phyloP scores from a whole-genome alignment of 1,284 basidiomycete species.

The Trichosporon ovoides region DNA sequence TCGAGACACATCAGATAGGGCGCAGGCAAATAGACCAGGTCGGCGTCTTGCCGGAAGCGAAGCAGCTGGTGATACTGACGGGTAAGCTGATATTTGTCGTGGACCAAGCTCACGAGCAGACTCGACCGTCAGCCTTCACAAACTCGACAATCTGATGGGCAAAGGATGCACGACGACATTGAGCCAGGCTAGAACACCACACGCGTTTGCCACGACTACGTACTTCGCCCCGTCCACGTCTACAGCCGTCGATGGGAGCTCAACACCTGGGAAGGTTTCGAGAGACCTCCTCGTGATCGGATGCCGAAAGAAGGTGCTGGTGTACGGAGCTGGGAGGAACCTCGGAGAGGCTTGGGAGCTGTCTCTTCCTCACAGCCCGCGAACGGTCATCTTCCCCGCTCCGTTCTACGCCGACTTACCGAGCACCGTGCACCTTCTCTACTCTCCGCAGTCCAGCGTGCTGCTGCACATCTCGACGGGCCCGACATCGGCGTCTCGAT shows the following conservation, averaged over 20 bases:
- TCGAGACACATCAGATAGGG: constrained; percentile 59
- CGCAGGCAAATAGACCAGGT: constrained; percentile 77
- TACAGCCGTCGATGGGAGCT: not conserved
- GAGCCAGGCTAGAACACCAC: constrained; percentile 66
- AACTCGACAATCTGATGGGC: constrained; percentile 57
- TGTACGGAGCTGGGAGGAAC: constrained; percentile 51
- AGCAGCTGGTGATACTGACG: constrained; percentile 72
- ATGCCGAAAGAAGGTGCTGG: constrained; percentile 73
- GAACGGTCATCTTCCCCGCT: constrained; percentile 48
- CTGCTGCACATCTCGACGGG: constrained; percentile 58
- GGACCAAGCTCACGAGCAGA: constrained; percentile 33
- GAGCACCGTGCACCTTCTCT: constrained; percentile 54
- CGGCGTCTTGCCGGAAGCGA: constrained; percentile 72
- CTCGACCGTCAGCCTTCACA: constrained; percentile 48
- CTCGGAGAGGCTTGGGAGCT: constrained; percentile 54
- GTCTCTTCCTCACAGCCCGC: constrained; percentile 74
- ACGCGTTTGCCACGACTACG: constrained; percentile 63
- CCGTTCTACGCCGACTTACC: constrained; percentile 39
- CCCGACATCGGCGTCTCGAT: constrained; percentile 60
- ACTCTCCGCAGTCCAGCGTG: constrained; percentile 69
- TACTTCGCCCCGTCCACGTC: constrained; percentile 13
- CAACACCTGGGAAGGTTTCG: constrained; percentile 59
- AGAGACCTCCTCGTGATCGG: constrained; percentile 67
- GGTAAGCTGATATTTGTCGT: constrained; percentile 55
- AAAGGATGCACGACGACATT: constrained; percentile 62